Percentiles rank a stretch among this genome's conserved stretches.
phyloP scores from a whole-genome alignment of 345 rosid genomes.

The Brassica napus region Da-Ae NC_063436.1:22332501-22333000 shows the following conservation, averaged over 20 bases:
- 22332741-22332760: conserved; percentile 11
- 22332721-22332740: conserved; percentile 33
- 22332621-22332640: conserved; percentile 6
- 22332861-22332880: conserved; percentile 16
- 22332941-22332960: not conserved
- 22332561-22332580: conserved; percentile 25
- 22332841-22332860: conserved; percentile 13
- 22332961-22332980: not conserved
- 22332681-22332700: conserved; percentile 23
- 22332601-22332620: conserved; percentile 11
- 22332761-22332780: conserved; percentile 37
- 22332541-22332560: not conserved
- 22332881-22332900: conserved; percentile 11
- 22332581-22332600: conserved; percentile 15
- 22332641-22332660: conserved; percentile 13
- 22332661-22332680: conserved; percentile 17
- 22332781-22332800: conserved; percentile 26
- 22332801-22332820: conserved; percentile 21
- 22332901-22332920: not conserved
- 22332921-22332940: not conserved
- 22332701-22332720: conserved; percentile 18
- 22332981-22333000: not conserved
- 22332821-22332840: conserved; percentile 24
- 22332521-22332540: conserved; percentile 30
- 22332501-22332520: conserved; percentile 23